Evolutionary conservation across 257 asterid genomes (phyloP).

Genomic region (Primulina eburnea): DNA sequence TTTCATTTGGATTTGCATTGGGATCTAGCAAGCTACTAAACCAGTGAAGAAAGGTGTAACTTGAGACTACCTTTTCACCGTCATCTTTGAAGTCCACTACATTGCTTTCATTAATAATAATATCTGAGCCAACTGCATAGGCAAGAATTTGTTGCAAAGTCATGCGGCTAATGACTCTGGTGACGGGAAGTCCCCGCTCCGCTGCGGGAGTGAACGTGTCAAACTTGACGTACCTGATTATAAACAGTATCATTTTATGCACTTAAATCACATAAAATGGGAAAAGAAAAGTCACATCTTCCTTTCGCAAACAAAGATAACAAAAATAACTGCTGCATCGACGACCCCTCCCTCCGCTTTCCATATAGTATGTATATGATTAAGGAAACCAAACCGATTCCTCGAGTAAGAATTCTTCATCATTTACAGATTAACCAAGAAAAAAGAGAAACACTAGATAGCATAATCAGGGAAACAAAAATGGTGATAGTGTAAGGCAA

Average conservation of each 20-base stretch:
- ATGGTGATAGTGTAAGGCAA: not conserved
- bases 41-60: not conserved
- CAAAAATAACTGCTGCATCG: not conserved
- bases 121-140: constrained; percentile 74
- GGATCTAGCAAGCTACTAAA: constrained; percentile 4
- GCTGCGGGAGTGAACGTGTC: constrained; percentile 97
- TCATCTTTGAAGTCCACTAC: constrained; percentile 71
- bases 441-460: not conserved
- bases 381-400: not conserved
- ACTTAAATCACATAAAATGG: constrained; percentile 8
- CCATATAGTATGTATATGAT: not conserved
- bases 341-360: too few relatives aligned
- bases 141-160: constrained; percentile 91
- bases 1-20: not conserved
- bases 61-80: constrained; percentile 59
- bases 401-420: not conserved
- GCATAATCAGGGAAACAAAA: not conserved
- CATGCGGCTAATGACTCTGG: constrained; percentile 90
- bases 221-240: constrained; percentile 85
- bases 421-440: not conserved
- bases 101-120: constrained; percentile 70
- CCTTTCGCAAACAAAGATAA: not conserved
- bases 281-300: constrained; percentile 5
- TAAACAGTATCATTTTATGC: constrained; percentile 35
- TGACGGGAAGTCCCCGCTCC: constrained; percentile 89